A percentile compares a stretch with the other conserved stretches of the same genome.
Evolutionary conservation across 1,284 basidiomycete species (phyloP).

Genomic region (Puccinia triticina): DNA sequence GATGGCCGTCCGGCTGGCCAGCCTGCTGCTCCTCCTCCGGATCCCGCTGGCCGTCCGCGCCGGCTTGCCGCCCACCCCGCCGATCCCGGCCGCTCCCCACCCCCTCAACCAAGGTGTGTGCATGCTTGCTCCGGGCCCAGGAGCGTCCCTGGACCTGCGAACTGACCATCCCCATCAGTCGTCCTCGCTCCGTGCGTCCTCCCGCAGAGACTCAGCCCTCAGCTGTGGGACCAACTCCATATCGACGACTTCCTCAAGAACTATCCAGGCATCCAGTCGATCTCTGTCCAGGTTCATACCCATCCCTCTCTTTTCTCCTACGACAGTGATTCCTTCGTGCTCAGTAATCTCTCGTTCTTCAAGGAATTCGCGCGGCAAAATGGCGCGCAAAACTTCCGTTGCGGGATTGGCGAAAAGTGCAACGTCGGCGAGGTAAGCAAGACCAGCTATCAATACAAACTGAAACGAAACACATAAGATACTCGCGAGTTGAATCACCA

Average conservation of each 20-base stretch:
- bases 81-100: neutral
- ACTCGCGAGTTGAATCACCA: conserved; percentile 2
- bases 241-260: conserved; percentile 28
- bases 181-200: conserved; percentile 6
- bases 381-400: conserved; percentile 38
- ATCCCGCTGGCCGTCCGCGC: too few species aligned
- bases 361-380: conserved; percentile 50
- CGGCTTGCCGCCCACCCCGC: neutral
- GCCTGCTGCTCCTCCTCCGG: neutral
- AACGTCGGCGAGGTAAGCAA: conserved; percentile 42
- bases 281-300: conserved; percentile 22
- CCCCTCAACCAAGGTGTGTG: neutral
- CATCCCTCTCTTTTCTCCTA: neutral
- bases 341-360: too few species aligned
- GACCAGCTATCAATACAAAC: neutral
- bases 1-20: neutral
- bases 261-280: conserved; percentile 34
- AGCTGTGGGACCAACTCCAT: conserved; percentile 34
- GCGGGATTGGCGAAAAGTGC: conserved; percentile 40
- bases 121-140: too few species aligned
- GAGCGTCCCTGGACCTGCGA: neutral
- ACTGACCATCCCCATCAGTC: neutral
- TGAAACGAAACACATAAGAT: conserved; percentile 18
- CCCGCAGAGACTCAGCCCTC: conserved; percentile 14
- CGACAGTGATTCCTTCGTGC: too few species aligned